Evolutionary conservation across 179 eudicot genomes (phyloP).

Genomic region (Heliamphora ciliata): DNA sequence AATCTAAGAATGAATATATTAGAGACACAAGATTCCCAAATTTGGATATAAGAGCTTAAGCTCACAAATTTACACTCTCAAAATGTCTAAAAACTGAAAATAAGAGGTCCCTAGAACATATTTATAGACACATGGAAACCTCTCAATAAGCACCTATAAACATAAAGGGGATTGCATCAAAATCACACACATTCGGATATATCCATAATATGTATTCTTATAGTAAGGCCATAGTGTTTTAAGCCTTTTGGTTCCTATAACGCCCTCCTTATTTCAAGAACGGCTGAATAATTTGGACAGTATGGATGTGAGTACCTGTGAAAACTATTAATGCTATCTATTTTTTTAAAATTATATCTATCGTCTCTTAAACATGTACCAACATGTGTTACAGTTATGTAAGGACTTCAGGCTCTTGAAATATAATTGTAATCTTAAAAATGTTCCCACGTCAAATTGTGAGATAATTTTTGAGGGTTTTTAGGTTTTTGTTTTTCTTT

Average conservation of each 20-base stretch:
- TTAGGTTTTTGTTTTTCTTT: too few relatives aligned
- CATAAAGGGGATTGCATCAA: too few relatives aligned
- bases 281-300: neutral
- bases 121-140: too few relatives aligned
- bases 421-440: neutral
- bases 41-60: too few relatives aligned
- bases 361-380: neutral
- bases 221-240: neutral
- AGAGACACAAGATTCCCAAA: too few relatives aligned
- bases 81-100: too few relatives aligned
- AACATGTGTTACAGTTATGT: neutral
- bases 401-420: neutral
- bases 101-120: too few relatives aligned
- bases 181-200: too few relatives aligned
- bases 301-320: neutral
- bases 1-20: too few relatives aligned
- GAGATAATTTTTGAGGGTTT: neutral
- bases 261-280: neutral
- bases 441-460: neutral
- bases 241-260: constrained; percentile 5
- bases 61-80: too few relatives aligned
- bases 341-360: neutral
- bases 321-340: neutral
- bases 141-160: too few relatives aligned
- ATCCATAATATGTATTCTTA: too few relatives aligned